Evolutionary conservation across 768 basidiomycete genomes (phyloP), one percentile per base, ranked within the genome.

Genomic region (Xerocomellus intermedius): DNA sequence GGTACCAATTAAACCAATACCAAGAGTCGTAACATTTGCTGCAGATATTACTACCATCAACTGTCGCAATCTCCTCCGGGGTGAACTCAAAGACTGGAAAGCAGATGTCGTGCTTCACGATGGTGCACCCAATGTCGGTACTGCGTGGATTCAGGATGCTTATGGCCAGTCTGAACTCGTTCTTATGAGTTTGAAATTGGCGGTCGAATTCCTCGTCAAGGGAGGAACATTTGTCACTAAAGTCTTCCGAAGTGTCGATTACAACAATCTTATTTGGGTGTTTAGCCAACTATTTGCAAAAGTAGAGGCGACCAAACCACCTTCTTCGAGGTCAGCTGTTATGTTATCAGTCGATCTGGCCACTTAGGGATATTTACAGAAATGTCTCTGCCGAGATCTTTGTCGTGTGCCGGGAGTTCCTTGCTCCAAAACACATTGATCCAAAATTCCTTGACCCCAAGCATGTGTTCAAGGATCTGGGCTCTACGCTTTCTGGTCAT

Each of bases 301-400:
- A 72, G 97, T 99, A 32, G 97, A 99, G 72, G 97, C 97, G 7
- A 99, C 97, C 32, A 99, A 99, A 68, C 97, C 97, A 3, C 95
- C 97, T 9, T 95, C 94, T 36, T 98, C 97, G 22, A 85, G 94
- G 92, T 94, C 57, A 64, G 78, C 26, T 43, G n/a, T 38, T 8
- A 28, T 41, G 32, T 38, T 21, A 38, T 44, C 35, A 17, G 33
- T 26, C 30, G 33, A 37, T 19, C 8, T 38, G 28, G 8, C 1
- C 32, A 21, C 48, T 52, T 37, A 48, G 24, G 8, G 1, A 35
- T 21, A 38, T 37, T 48, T 35, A 16, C 37, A 95, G 95, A 76
- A 98, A 96, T 75, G 97, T 99, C 42, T 99, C 97, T 42, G 97
- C 97, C 13, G 97, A 99, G 74, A 99, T 99, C 68, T 99, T 99